phyloP scores from a whole-genome alignment of 2,329 filamentous ascomycete species.

The Colletotrichum liaoningense region DNA sequence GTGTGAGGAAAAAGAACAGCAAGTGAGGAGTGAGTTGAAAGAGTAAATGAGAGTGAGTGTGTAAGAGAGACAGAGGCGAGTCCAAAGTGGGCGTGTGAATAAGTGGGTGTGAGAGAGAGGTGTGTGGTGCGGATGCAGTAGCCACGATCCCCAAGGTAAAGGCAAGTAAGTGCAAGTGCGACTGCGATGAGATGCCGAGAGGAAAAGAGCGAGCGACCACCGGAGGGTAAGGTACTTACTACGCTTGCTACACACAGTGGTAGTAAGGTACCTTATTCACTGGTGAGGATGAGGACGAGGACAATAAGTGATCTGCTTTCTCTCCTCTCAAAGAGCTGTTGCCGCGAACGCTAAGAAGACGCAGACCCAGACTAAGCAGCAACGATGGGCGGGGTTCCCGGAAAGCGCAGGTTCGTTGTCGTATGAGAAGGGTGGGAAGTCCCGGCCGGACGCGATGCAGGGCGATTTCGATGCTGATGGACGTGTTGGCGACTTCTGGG shows the following conservation, averaged over 20 bases:
- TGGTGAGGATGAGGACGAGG: not conserved
- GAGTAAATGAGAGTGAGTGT: not conserved
- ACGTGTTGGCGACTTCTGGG: not conserved
- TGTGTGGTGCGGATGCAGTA: conserved; percentile 26
- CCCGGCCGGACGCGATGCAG: conserved; percentile 27
- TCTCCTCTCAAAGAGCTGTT: not conserved
- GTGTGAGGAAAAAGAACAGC: not conserved
- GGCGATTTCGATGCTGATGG: conserved; percentile 25
- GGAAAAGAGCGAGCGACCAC: not conserved
- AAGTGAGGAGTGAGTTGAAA: conserved; percentile 2
- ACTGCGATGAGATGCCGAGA: conserved; percentile 8
- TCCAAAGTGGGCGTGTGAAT: conserved; percentile 26
- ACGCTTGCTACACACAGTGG: too few relatives aligned
- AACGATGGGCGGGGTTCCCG: conserved; percentile 21
- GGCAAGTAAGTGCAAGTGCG: not conserved
- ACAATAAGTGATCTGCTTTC: not conserved
- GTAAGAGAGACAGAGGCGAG: not conserved
- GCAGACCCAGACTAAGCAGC: conserved; percentile 1
- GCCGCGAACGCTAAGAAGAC: conserved; percentile 9
- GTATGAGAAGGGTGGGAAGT: conserved; percentile 28
- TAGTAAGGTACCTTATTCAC: too few relatives aligned
- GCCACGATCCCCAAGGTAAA: not conserved
- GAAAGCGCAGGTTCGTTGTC: conserved; percentile 26
- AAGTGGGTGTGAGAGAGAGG: conserved; percentile 31
- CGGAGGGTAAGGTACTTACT: not conserved